Evolutionary conservation across 2,329 filamentous ascomycete species (phyloP).

Genomic region (Curvularia eragrostidis): DNA sequence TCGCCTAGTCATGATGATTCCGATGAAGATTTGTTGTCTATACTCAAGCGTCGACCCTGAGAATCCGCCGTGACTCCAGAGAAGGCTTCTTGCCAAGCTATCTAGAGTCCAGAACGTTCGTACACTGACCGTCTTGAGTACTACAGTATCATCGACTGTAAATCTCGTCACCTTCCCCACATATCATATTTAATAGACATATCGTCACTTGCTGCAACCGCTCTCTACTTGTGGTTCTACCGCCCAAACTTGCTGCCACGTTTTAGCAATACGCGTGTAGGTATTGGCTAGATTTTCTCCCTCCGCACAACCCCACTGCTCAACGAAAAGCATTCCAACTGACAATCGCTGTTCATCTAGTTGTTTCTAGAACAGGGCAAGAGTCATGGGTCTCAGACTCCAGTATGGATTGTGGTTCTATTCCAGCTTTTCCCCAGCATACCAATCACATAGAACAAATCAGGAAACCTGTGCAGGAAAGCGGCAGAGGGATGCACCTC

Average conservation of each 20-base stretch:
- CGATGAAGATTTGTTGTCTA: not conserved
- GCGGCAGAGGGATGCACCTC: not conserved
- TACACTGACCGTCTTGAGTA: not conserved
- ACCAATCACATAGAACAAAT: not conserved
- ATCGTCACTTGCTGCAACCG: not conserved
- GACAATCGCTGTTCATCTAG: not conserved
- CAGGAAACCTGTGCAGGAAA: not conserved
- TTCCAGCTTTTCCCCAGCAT: not conserved
- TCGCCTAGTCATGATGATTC: not conserved
- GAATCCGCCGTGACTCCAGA: not conserved
- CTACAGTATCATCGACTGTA: not conserved
- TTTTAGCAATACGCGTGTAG: not conserved
- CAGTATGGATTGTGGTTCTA: not conserved
- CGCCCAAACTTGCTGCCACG: not conserved
- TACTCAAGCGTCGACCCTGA: not conserved
- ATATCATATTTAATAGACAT: not conserved
- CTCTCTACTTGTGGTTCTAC: not conserved
- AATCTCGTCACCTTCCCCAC: not conserved
- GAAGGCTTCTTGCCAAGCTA: not conserved
- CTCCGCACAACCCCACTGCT: not conserved
- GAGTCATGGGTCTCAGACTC: not conserved
- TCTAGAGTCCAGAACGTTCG: not conserved
- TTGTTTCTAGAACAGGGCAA: not conserved
- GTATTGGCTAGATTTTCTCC: not conserved
- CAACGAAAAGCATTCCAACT: not conserved